Evolutionary conservation across 345 rosid genomes (phyloP).

Genomic region (Cardamine resedifolia): DNA sequence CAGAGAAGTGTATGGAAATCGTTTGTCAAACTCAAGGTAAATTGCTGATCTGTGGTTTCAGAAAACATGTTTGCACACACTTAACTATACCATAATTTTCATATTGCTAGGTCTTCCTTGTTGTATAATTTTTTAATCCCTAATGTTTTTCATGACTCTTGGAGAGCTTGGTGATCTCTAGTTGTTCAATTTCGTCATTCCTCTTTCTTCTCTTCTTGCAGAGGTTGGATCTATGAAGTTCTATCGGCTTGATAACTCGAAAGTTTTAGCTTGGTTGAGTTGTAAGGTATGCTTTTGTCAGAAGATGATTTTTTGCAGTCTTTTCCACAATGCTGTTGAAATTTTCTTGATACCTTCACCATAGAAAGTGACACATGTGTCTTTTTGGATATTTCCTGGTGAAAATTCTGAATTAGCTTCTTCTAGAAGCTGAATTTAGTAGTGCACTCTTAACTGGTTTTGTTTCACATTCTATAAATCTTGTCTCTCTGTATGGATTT

Average conservation of each 20-base stretch:
- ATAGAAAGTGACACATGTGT: constrained; percentile 6
- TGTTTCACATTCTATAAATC: constrained; percentile 3
- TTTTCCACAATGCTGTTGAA: neutral
- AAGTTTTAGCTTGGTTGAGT: constrained; percentile 74
- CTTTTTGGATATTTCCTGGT: neutral
- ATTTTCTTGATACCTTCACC: neutral
- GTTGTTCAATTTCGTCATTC: neutral
- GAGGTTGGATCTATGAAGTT: constrained; percentile 75
- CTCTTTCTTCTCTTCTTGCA: constrained; percentile 39
- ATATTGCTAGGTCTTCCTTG: neutral
- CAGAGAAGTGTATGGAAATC: constrained; percentile 70
- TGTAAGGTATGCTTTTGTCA: constrained; percentile 58
- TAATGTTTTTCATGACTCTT: neutral
- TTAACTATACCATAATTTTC: neutral
- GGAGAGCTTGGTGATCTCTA: constrained; percentile 12
- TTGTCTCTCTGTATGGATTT: constrained; percentile 2
- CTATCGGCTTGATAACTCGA: constrained; percentile 79
- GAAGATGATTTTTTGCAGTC: neutral
- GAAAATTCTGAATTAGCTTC: neutral
- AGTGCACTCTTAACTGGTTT: neutral
- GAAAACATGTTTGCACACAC: neutral
- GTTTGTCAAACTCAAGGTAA: constrained; percentile 88
- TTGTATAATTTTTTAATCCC: neutral
- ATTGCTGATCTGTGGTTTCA: constrained; percentile 21
- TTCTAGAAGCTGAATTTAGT: neutral